Conservation (phyloP, 177 flowering plant genomes). For the Vitis hybrid region DNA sequence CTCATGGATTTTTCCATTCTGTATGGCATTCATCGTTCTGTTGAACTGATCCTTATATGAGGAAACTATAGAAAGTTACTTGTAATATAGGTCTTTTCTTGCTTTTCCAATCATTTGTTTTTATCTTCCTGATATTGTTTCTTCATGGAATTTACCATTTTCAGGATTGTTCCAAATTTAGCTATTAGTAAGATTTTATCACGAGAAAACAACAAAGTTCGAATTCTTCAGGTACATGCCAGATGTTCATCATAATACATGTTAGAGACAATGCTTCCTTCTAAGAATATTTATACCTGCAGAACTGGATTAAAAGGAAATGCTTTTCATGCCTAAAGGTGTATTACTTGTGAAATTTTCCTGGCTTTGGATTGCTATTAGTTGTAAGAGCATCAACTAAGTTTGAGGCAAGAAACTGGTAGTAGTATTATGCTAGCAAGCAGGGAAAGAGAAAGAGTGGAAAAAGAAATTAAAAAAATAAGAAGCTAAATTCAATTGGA, state of each 20-base stretch:
- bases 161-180: slow-evolving; percentile 93
- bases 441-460: too few species aligned
- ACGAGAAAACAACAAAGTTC: slow-evolving; percentile 87
- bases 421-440: too few species aligned
- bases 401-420: too few species aligned
- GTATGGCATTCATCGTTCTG: not conserved
- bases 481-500: too few species aligned
- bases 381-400: too few species aligned
- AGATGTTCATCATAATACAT: not conserved
- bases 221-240: slow-evolving; percentile 85
- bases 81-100: not conserved
- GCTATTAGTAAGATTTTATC: slow-evolving; percentile 87
- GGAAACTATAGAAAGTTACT: not conserved
- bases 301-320: too few species aligned
- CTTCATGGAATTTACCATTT: slow-evolving; percentile 16
- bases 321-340: too few species aligned
- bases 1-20: too few species aligned
- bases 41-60: not conserved
- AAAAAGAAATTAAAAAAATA: too few species aligned
- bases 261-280: not conserved
- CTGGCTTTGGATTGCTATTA: too few species aligned
- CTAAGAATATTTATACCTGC: too few species aligned
- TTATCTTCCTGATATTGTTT: slow-evolving; percentile 18
- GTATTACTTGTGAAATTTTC: too few species aligned
- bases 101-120: not conserved